phyloP scores from a whole-genome alignment of 331 rosid genomes.

The Quercus tomentella region DNA sequence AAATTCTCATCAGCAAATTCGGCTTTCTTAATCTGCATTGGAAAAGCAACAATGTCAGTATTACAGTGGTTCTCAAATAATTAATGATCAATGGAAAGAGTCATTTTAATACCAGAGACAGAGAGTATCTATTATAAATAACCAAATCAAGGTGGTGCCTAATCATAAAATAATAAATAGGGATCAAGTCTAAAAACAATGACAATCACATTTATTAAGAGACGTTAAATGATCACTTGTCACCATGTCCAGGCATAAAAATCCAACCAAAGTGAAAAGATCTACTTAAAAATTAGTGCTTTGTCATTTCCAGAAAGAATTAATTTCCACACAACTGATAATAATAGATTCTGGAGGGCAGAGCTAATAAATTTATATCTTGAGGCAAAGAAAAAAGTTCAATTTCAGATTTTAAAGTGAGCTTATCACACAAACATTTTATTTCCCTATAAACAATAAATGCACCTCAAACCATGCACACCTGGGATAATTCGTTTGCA shows the following conservation, averaged over 20 bases:
- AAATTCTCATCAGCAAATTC: constrained; percentile 78
- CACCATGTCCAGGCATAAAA: not conserved
- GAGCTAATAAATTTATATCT: not conserved
- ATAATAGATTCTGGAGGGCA: not conserved
- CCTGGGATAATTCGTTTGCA: constrained; percentile 82
- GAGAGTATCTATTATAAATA: not conserved
- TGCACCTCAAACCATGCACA: constrained; percentile 27
- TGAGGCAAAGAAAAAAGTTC: too few relatives aligned
- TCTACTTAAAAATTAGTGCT: not conserved
- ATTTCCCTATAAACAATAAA: not conserved
- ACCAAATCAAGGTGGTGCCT: not conserved
- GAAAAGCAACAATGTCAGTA: constrained; percentile 20
- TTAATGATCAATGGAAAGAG: not conserved
- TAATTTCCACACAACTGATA: too few relatives aligned
- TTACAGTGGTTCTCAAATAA: not conserved
- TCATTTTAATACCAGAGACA: not conserved
- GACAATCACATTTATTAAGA: not conserved
- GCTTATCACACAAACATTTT: too few relatives aligned
- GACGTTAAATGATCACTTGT: not conserved
- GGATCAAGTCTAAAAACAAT: not conserved
- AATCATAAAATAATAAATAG: not conserved
- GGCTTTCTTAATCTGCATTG: constrained; percentile 83
- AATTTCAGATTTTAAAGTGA: too few relatives aligned
- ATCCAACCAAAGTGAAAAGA: not conserved
- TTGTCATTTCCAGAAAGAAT: not conserved